phyloP scores from a whole-genome alignment of 2,329 filamentous ascomycete genomes.

The Paraconiothyrium brasiliense region DNA sequence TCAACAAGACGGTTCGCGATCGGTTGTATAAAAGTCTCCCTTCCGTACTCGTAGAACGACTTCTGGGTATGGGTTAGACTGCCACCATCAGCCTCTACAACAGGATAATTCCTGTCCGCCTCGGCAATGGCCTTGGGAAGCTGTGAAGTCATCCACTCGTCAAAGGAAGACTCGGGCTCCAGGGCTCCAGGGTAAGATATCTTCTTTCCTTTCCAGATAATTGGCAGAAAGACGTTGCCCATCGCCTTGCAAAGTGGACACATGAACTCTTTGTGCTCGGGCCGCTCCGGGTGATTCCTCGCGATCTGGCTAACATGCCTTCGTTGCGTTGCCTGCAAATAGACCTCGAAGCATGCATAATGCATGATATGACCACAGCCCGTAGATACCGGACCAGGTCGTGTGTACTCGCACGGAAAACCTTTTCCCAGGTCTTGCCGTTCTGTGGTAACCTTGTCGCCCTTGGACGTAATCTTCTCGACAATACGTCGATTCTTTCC shows the following conservation, averaged over 20 bases:
- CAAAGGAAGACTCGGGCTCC: slow-evolving; percentile 67
- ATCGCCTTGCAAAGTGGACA: slow-evolving; percentile 97
- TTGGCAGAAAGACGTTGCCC: slow-evolving; percentile 92
- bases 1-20: slow-evolving; percentile 55
- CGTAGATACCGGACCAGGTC: slow-evolving; percentile 81
- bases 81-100: slow-evolving; percentile 26
- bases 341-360: slow-evolving; percentile 92
- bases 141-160: slow-evolving; percentile 72
- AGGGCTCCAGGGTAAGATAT: slow-evolving; percentile 82
- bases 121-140: slow-evolving; percentile 61
- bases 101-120: slow-evolving; percentile 56
- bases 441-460: slow-evolving; percentile 75
- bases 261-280: slow-evolving; percentile 85
- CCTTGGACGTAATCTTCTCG: slow-evolving; percentile 77
- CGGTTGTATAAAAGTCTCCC: slow-evolving; percentile 60
- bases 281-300: slow-evolving; percentile 87
- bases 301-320: slow-evolving; percentile 93
- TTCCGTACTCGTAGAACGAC: slow-evolving; percentile 62
- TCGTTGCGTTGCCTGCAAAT: slow-evolving; percentile 82
- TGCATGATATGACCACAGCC: slow-evolving; percentile 99
- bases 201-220: slow-evolving; percentile 93
- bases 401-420: slow-evolving; percentile 74
- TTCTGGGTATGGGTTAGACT: slow-evolving; percentile 54
- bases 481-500: slow-evolving; percentile 83
- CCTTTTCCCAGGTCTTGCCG: slow-evolving; percentile 88